These are phyloP conservation scores for Papiliotrema terrestris DNA, from an alignment of 1,284 basidiomycete genomes.

Conservation along the genomic window DNA sequence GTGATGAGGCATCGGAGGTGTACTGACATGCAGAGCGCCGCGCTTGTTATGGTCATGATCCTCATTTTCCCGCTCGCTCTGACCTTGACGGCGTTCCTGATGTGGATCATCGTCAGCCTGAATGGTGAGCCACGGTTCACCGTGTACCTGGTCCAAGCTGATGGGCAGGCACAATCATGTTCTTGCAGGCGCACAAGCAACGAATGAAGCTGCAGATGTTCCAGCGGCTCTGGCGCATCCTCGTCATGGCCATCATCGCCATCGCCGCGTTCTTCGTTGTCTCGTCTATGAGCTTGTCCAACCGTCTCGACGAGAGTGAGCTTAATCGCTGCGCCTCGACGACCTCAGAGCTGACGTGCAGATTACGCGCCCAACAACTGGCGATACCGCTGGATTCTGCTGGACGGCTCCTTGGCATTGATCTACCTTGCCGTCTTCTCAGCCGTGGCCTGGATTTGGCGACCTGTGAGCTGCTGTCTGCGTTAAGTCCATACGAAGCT, in stretches of 20 bases:
- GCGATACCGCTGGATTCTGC: conserved; percentile 88
- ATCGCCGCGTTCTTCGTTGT: conserved; percentile 89
- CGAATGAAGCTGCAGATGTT: conserved; percentile 84
- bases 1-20: conserved; percentile 10
- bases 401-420: conserved; percentile 91
- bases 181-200: conserved; percentile 79
- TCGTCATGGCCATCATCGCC: conserved; percentile 77
- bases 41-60: conserved; percentile 69
- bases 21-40: conserved; percentile 57
- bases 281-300: conserved; percentile 85
- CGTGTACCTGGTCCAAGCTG: neutral
- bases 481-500: too few species aligned
- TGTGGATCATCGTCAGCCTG: conserved; percentile 91
- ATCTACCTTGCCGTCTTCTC: conserved; percentile 79
- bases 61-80: conserved; percentile 92
- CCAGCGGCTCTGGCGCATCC: conserved; percentile 76
- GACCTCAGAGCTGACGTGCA: conserved; percentile 34
- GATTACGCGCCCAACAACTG: conserved; percentile 94
- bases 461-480: conserved; percentile 63
- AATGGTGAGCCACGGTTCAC: conserved; percentile 73
- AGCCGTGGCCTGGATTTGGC: conserved; percentile 85
- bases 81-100: conserved; percentile 86
- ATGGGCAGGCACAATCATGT: conserved; percentile 69
- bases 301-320: conserved; percentile 78
- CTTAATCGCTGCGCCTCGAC: neutral